phyloP scores from a whole-genome alignment of 257 asterid species.

The Nicotiana tabacum region DNA sequence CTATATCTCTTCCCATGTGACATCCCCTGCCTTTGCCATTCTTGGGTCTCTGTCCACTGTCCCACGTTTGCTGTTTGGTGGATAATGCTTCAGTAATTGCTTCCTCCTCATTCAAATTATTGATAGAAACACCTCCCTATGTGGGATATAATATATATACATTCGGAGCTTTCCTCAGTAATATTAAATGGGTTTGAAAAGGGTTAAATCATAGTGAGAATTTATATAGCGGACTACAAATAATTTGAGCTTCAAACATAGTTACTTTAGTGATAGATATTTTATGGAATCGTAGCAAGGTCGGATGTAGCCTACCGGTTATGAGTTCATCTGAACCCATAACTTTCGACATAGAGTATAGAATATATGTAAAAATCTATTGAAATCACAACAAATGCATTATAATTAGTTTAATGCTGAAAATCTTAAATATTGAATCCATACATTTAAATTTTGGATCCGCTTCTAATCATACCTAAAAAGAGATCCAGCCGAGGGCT shows the following conservation, averaged over 20 bases:
- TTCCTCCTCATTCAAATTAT: background rate
- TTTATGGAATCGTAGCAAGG: background rate
- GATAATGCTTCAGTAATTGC: constrained; percentile 24
- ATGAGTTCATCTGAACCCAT: too few relatives aligned
- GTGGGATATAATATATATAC: background rate
- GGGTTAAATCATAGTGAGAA: background rate
- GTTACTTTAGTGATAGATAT: background rate
- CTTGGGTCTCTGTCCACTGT: constrained; percentile 30
- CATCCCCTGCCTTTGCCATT: constrained; percentile 20
- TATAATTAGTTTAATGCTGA: too few relatives aligned
- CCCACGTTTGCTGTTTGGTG: constrained; percentile 42
- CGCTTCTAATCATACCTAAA: too few relatives aligned
- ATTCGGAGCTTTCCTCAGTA: background rate
- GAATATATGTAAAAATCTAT: too few relatives aligned
- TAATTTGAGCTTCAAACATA: background rate
- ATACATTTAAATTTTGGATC: too few relatives aligned
- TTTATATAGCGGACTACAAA: background rate
- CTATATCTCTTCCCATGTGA: constrained; percentile 43
- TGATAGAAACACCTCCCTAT: constrained; percentile 6
- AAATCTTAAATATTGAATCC: too few relatives aligned
- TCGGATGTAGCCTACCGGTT: too few relatives aligned
- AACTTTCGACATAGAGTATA: too few relatives aligned
- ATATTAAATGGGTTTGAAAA: background rate
- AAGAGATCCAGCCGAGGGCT: background rate
- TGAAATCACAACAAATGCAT: too few relatives aligned